Conservation (phyloP, 202 grass and related monocot genomes). For the Saccharum hybrid region DNA sequence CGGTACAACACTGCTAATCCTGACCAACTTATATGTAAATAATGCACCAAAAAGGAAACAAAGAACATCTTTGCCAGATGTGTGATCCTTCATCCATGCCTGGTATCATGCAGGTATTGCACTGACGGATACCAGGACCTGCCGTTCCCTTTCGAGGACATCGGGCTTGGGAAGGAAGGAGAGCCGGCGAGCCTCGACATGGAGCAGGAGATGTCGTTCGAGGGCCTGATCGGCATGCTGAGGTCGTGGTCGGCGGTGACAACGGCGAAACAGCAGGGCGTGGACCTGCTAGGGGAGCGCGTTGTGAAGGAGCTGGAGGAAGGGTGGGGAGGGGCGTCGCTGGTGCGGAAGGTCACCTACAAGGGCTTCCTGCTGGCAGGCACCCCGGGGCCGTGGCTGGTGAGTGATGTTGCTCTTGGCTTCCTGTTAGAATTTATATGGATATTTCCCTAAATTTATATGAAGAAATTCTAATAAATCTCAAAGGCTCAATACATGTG, state of each 20-base stretch:
- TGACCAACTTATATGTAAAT: neutral
- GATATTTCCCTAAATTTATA: too few relatives aligned
- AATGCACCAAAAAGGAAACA: neutral
- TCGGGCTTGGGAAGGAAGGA: conserved; percentile 44
- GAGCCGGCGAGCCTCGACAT: conserved; percentile 35
- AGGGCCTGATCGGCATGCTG: conserved; percentile 32
- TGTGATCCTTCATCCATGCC: neutral
- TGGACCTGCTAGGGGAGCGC: conserved; percentile 45
- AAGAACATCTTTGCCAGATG: neutral
- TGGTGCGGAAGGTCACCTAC: conserved; percentile 48
- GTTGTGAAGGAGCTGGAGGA: conserved; percentile 53
- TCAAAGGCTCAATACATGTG: too few relatives aligned
- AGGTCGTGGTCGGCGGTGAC: conserved; percentile 43
- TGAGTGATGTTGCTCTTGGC: too few relatives aligned
- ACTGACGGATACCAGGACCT: conserved; percentile 35
- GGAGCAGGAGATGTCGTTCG: conserved; percentile 46
- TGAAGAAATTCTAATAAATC: too few relatives aligned
- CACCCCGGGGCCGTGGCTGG: conserved; percentile 14
- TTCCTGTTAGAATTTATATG: too few relatives aligned
- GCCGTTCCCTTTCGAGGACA: conserved; percentile 51
- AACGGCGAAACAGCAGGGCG: conserved; percentile 31
- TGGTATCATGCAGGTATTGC: neutral
- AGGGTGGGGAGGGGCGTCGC: conserved; percentile 51
- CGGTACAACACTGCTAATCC: conserved; percentile 4
- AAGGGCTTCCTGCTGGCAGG: conserved; percentile 59